Evolutionary conservation across 805 yeast genomes (phyloP).

Genomic region (Henningerozyma blattae): DNA sequence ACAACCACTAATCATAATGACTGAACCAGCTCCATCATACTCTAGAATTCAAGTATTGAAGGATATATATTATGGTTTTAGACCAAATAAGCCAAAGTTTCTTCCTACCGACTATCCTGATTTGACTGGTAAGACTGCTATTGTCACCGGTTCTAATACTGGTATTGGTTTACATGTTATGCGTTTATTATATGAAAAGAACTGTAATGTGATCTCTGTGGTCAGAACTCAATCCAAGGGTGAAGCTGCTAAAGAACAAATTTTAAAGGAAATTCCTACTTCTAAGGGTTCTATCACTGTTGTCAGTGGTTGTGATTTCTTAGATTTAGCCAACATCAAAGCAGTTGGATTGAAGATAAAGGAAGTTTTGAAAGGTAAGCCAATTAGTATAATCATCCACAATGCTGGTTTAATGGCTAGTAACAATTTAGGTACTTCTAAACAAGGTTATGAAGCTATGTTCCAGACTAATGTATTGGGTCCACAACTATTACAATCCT

Average conservation of each 20-base stretch:
- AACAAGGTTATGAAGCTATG: constrained; percentile 28
- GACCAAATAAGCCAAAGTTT: constrained; percentile 20
- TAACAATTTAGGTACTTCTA: constrained; percentile 15
- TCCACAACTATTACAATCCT: constrained; percentile 27
- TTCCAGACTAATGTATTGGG: constrained; percentile 28
- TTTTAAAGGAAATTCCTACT: constrained; percentile 16
- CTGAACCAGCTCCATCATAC: constrained; percentile 16
- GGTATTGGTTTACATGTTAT: constrained; percentile 25
- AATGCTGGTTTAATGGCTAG: constrained; percentile 29
- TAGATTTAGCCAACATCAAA: constrained; percentile 27
- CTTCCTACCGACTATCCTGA: constrained; percentile 27
- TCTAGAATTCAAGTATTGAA: constrained; percentile 5
- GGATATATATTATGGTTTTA: constrained; percentile 14
- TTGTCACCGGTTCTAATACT: constrained; percentile 30
- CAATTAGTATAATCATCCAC: constrained; percentile 24
- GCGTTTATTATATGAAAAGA: constrained; percentile 20
- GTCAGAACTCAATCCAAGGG: constrained; percentile 27
- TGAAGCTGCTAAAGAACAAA: constrained; percentile 18
- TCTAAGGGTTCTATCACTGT: constrained; percentile 17
- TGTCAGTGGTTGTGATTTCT: constrained; percentile 25
- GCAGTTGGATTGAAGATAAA: constrained; percentile 17
- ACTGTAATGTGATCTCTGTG: constrained; percentile 24
- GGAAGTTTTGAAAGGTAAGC: constrained; percentile 7
- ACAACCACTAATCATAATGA: no score
- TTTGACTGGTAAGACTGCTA: constrained; percentile 26